Evolutionary conservation across 805 yeast genomes (phyloP).

Genomic region (Starmerella davenportii): DNA sequence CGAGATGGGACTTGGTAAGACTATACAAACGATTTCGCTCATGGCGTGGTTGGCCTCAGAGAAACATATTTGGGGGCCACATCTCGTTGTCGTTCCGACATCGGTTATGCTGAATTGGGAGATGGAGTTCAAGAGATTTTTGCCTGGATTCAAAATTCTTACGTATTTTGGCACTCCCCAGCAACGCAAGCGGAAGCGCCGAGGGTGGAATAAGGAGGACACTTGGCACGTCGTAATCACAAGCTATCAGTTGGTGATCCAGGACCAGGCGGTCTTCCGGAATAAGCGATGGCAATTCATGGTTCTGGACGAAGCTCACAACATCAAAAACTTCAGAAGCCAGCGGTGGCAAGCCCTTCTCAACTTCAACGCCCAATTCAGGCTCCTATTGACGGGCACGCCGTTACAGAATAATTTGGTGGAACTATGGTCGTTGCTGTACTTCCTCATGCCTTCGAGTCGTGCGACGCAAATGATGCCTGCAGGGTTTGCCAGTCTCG

Average conservation of each 20-base stretch:
- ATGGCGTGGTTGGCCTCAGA: slow-evolving; percentile 81
- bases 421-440: slow-evolving; percentile 88
- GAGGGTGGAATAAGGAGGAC: slow-evolving; percentile 95
- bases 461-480: slow-evolving; percentile 47
- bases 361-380: slow-evolving; percentile 80
- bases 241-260: slow-evolving; percentile 92
- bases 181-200: slow-evolving; percentile 85
- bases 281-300: slow-evolving; percentile 89
- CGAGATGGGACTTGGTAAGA: slow-evolving; percentile 95
- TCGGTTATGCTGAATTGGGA: slow-evolving; percentile 98
- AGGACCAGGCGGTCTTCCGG: slow-evolving; percentile 85
- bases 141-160: slow-evolving; percentile 90
- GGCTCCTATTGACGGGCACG: slow-evolving; percentile 84
- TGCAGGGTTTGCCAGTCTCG: slow-evolving; percentile 87
- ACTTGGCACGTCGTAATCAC: slow-evolving; percentile 94
- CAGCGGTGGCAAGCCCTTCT: slow-evolving; percentile 92
- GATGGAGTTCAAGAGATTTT: slow-evolving; percentile 95
- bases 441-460: slow-evolving; percentile 88
- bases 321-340: slow-evolving; percentile 87
- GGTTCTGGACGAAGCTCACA: slow-evolving; percentile 97
- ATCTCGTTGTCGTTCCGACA: slow-evolving; percentile 89
- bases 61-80: slow-evolving; percentile 95
- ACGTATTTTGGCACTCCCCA: slow-evolving; percentile 96
- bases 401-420: slow-evolving; percentile 89
- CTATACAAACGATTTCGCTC: slow-evolving; percentile 85